Evolutionary conservation across 768 basidiomycete species (phyloP).

Genomic region (Lactarius hengduanensis): DNA sequence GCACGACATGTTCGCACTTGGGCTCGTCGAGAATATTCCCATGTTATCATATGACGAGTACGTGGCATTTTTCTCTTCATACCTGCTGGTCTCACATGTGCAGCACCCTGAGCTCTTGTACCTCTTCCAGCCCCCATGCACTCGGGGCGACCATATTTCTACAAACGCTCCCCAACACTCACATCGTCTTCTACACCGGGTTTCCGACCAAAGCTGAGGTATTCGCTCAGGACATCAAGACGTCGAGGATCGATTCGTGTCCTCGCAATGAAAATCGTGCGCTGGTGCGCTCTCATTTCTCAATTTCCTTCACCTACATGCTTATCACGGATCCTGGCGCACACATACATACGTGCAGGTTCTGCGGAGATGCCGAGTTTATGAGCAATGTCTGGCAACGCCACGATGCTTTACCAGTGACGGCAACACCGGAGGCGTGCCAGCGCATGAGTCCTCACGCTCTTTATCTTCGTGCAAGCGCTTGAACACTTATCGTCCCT

Average conservation of each 20-base stretch:
- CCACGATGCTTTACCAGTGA: conserved; percentile 6
- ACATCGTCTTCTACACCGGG: conserved; percentile 32
- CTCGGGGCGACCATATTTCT: conserved; percentile 78
- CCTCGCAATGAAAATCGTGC: conserved; percentile 26
- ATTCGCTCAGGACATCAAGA: too few relatives aligned
- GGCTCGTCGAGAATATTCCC: too few relatives aligned
- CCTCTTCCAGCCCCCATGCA: conserved; percentile 79
- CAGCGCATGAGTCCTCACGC: too few relatives aligned
- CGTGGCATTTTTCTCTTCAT: conserved; percentile 45
- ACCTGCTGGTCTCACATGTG: neutral
- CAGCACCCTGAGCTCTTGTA: conserved; percentile 71
- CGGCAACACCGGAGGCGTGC: too few relatives aligned
- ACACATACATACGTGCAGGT: neutral
- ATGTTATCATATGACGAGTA: conserved; percentile 88
- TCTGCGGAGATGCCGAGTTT: conserved; percentile 26
- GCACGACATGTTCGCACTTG: too few relatives aligned
- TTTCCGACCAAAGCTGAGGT: conserved; percentile 62
- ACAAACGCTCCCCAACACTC: conserved; percentile 82
- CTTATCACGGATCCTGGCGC: neutral
- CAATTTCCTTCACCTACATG: neutral
- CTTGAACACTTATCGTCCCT: too few relatives aligned
- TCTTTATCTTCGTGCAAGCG: too few relatives aligned
- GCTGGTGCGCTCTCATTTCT: conserved; percentile 16
- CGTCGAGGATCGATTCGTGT: too few relatives aligned
- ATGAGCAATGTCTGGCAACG: conserved; percentile 24